These are phyloP conservation scores for Tremella yokohamensis DNA, from an alignment of 768 basidiomycete species.

Conservation along the genomic window DNA sequence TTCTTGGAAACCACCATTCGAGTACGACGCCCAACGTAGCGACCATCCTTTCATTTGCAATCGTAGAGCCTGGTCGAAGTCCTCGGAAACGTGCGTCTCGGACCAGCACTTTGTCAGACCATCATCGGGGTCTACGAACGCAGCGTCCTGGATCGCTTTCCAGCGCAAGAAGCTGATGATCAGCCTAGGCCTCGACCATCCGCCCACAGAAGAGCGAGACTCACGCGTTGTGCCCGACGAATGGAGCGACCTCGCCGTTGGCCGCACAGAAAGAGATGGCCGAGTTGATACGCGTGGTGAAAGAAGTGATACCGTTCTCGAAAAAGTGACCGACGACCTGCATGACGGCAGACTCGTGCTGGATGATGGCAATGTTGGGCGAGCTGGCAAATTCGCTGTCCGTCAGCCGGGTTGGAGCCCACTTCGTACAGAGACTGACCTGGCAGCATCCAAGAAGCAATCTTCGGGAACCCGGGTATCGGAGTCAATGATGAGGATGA, in stretches of 20 bases:
- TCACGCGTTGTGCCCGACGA: conserved; percentile 44
- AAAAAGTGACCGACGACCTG: conserved; percentile 60
- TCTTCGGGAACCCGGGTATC: conserved; percentile 78
- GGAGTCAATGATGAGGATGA: conserved; percentile 78
- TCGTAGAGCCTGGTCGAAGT: conserved; percentile 44
- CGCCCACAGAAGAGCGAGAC: conserved; percentile 12
- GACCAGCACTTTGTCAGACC: conserved; percentile 73
- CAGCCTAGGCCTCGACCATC: conserved; percentile 10
- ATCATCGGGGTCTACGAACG: conserved; percentile 67
- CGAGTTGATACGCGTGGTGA: conserved; percentile 76
- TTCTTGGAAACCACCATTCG: conserved; percentile 81
- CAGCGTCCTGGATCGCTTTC: conserved; percentile 77
- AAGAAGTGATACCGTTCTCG: conserved; percentile 82
- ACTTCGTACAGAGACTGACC: conserved; percentile 7
- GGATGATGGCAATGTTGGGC: conserved; percentile 77
- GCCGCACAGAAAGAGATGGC: conserved; percentile 50
- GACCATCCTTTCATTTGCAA: conserved; percentile 60
- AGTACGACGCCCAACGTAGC: conserved; percentile 67
- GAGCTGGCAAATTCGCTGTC: conserved; percentile 70
- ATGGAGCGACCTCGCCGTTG: conserved; percentile 45
- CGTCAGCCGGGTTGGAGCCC: conserved; percentile 4
- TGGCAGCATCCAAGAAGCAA: conserved; percentile 81
- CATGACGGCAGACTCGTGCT: conserved; percentile 45
- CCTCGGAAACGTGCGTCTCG: conserved; percentile 72
- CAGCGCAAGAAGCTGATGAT: conserved; percentile 76